Conservation (phyloP, 139 green algal genomes). For the Tetradesmus lagerheimii region DNA sequence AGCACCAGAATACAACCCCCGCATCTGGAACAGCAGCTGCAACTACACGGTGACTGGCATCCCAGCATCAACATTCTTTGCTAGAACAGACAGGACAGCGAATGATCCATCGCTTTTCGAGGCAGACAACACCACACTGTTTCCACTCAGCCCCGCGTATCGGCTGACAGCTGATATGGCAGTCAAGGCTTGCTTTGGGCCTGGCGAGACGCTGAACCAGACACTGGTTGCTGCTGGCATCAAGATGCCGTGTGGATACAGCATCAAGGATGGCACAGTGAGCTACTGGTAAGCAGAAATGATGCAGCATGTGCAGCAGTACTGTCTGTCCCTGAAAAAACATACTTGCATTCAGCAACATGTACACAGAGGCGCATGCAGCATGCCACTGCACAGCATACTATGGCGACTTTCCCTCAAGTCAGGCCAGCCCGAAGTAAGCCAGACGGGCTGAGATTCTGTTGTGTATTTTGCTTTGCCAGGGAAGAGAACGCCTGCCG, state of each 20-base stretch:
- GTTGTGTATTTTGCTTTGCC: neutral
- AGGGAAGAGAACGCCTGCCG: neutral
- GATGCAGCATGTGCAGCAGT: neutral
- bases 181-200: constrained; percentile 11
- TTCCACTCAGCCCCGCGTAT: neutral
- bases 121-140: neutral
- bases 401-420: no score
- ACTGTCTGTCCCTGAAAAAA: no score
- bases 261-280: neutral
- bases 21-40: constrained; percentile 28
- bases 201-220: neutral
- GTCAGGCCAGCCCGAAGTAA: no score
- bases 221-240: constrained; percentile 22
- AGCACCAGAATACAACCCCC: constrained; percentile 2
- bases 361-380: no score
- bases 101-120: neutral
- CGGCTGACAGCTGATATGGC: neutral
- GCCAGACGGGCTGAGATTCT: neutral
- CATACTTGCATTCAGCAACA: no score
- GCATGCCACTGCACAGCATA: no score
- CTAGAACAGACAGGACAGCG: neutral
- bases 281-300: neutral
- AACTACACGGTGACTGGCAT: constrained; percentile 10
- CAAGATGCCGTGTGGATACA: constrained; percentile 23
- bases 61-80: neutral